Evolutionary conservation across 2,329 filamentous ascomycete genomes (phyloP), one percentile per base, ranked within the genome.

Genomic region (Fusarium robinianum): DNA sequence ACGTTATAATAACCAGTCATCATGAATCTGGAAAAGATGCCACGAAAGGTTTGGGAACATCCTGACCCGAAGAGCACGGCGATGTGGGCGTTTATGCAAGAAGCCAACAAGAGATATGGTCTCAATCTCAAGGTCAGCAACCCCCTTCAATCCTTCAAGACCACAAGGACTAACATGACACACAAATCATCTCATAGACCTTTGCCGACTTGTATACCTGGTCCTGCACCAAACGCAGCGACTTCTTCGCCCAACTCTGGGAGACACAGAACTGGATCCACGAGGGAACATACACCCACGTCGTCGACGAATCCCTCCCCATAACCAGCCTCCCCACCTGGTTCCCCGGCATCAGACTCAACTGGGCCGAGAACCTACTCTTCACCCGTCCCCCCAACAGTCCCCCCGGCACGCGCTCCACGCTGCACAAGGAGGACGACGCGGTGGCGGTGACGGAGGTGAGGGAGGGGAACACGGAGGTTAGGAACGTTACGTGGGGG

Each of bases 281-380:
- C 57, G 74, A 78, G 23, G 87, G 87, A 19, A 68, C 65, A 4
- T 82, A 80, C 60, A 68, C 67, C 0, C 67, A 62, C 8, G 81
- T 86, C 2, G 83, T 94, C 3, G 87, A 95, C 61, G 84, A 88
- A 58, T 73, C 72, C 1, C 74, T 78, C 2, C 80, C 83, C 2
- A 88, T 95, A 65, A 84, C 89, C 48, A 72, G 74, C 11, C 76
- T 92, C 5, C 89, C 89, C 0, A 70, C 74, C 26, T 95, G 89
- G 89, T 95, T 94, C 65, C 71, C 81, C 2, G 89, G 89, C 19
- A 76, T 90, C 2, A 69, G 73, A 5, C 66, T 94, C 57, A 95
- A 90, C 61, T 92, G 84, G 63, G 85, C 88, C 5, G 88, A 95
- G 69, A 95, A 94, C 62, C 68, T 90, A 17, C 79, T 95, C 17